Base-by-base conservation (phyloP, 371 early-diverging fungal species). In the Actinomucor elegans region DNA sequence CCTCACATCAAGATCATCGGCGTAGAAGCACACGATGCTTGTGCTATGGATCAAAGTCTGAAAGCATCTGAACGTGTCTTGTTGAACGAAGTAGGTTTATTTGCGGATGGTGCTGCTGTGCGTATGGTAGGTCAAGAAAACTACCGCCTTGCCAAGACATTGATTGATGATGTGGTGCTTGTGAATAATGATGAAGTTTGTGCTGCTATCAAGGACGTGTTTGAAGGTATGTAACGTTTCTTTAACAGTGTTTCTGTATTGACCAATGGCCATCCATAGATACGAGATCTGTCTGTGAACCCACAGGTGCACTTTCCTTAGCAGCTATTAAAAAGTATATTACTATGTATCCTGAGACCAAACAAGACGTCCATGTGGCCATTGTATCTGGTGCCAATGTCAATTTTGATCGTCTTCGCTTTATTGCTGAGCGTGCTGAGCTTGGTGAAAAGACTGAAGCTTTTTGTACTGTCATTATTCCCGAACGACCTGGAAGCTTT, bases 91-190 rank as follows among this genome's bases (percentile, higher is more conserved):
- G 96, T 96, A 0, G 98, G 97, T 0, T 75, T 98, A 34, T 97
- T 98, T 81, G 95, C 97, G 1, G 98, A 98, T 69, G 97, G 98
- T 50, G 90, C 97, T 0, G 96, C 98, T 8, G 97, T 98, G 10
- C 80, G 93, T 53, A 52, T 83, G 35, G 96, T 97, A 0, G 97
- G 98, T 15, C 75, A 86, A 51, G 96, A 97, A 62, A 87, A 85
- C 7, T 96, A 91, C 69, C 77, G 93, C 7, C 47, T 98, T 2
- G 88, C 90, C 44, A 60, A 67, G 21, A 58, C 64, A 0, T 59
- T 86, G 14, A 67, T 92, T 14, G 93, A 92, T 65, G 97, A 92
- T 38, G 87, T 94, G 66, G 80, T 98, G 28, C 78, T 89, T 40
- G 94, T 98, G 2, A 81, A 78, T 43, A 98, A 91, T 58, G 98